Evolutionary conservation across 192 early-diverging fungal genomes (phyloP), one percentile per base, ranked within the genome.

Genomic region (Coemansia sp.): DNA sequence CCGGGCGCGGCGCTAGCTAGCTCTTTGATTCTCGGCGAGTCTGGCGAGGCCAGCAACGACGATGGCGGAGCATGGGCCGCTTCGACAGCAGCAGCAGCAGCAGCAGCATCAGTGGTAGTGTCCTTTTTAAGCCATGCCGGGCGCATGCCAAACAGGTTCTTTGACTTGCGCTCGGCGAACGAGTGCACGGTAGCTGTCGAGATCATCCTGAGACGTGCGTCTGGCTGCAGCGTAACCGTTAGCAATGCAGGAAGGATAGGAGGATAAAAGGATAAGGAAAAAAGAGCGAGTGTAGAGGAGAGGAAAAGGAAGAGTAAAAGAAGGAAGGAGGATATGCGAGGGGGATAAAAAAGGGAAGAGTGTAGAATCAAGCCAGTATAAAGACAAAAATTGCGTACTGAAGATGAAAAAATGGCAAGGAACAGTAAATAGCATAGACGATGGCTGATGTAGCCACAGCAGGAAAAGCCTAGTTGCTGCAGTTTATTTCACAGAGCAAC

Each of bases 91-190:
- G 67, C 51, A 13, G 34, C 31, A 1, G 63, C 69, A 10, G 69
- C 62, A 9, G 53, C 55, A 23, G 34, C 51, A 24, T 76, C 73
- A 13, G 55, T n/a, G 5, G 55, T 35, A 1, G 55, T 34, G 31
- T 57, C 55, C 48, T 82, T 82, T 33, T 73, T 72, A 6, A 76
- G 62, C 79, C 79, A 82, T 7, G 53, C 60, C 3, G 73, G 70
- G 14, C 79, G 79, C 73, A 82, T 82, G 60, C 51, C 75, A 53
- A 81, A 70, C 45, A 81, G 63, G 26, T 70, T 81, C 63, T 69
- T 75, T 35, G 78, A 51, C 64, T 75, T 75, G 38, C 70, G 65
- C 70, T 81, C 78, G 55, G 78, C 69, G 60, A 69, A 69, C 45
- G 78, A 62, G 59, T 71, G 78, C 36, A 63, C 63, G n/a, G 63